Conservation (phyloP, 1,139 yeast species). For the Pneumocystis jirovecii region DNA sequence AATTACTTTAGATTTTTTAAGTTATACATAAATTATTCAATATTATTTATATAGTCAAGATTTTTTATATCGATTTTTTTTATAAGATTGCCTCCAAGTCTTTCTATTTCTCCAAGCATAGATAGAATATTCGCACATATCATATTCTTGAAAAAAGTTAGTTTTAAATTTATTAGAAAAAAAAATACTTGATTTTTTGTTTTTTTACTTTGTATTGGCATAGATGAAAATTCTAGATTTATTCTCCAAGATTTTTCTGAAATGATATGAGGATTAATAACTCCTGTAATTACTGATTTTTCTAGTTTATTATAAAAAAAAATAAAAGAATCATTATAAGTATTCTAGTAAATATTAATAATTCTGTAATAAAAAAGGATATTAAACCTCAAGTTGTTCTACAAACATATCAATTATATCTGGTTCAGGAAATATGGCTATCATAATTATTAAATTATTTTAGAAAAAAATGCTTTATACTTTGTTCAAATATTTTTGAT, state of each 20-base stretch:
- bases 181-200: slow-evolving; percentile 14
- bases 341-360: slow-evolving; percentile 40
- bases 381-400: slow-evolving; percentile 17
- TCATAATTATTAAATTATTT: neutral
- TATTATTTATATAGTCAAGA: neutral
- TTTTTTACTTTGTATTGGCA: slow-evolving; percentile 39
- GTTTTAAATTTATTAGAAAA: slow-evolving; percentile 11
- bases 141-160: slow-evolving; percentile 5
- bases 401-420: slow-evolving; percentile 10
- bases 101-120: slow-evolving; percentile 51
- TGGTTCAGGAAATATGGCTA: slow-evolving; percentile 6
- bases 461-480: neutral
- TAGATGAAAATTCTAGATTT: slow-evolving; percentile 58
- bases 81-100: slow-evolving; percentile 56
- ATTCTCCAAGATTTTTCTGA: slow-evolving; percentile 53
- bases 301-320: slow-evolving; percentile 22
- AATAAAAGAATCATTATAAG: slow-evolving; percentile 25
- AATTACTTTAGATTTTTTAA: neutral
- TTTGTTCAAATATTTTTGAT: slow-evolving; percentile 18
- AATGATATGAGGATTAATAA: slow-evolving; percentile 54
- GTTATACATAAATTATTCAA: neutral
- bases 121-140: slow-evolving; percentile 67
- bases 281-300: slow-evolving; percentile 47
- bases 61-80: slow-evolving; percentile 14
- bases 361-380: slow-evolving; percentile 43